A percentile compares a stretch with the other conserved stretches of the same genome.
Conservation (phyloP, 2,329 filamentous ascomycete species). For the Penicillium concentricum region DNA sequence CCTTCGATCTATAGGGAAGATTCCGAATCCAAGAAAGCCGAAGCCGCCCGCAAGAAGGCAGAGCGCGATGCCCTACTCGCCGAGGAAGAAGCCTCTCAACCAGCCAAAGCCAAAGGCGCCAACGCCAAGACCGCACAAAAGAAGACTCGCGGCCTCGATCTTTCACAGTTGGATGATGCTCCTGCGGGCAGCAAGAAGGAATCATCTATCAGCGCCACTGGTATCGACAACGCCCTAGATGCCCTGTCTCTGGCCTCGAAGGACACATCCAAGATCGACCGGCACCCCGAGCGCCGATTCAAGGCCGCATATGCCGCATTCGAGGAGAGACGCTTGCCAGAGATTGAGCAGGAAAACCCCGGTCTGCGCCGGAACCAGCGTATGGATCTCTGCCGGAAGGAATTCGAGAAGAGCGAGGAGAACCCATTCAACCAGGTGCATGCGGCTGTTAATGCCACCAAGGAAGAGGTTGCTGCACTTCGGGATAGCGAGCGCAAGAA, state of each 20-base stretch:
- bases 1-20: constrained; percentile 62
- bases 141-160: constrained; percentile 68
- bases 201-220: constrained; percentile 71
- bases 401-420: constrained; percentile 91
- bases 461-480: constrained; percentile 70
- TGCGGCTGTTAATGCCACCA: constrained; percentile 72
- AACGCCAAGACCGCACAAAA: constrained; percentile 53
- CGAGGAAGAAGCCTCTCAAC: constrained; percentile 73
- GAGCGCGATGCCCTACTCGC: constrained; percentile 80
- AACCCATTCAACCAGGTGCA: constrained; percentile 91
- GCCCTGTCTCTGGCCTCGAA: constrained; percentile 68
- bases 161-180: constrained; percentile 69
- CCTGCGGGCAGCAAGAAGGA: constrained; percentile 47
- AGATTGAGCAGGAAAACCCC: constrained; percentile 81
- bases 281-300: constrained; percentile 82
- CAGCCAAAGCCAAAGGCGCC: constrained; percentile 58
- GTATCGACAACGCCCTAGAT: constrained; percentile 92
- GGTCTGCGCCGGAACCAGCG: constrained; percentile 80
- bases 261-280: constrained; percentile 70
- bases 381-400: constrained; percentile 79
- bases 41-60: constrained; percentile 83
- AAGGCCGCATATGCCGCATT: constrained; percentile 81
- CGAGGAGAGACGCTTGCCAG: constrained; percentile 75
- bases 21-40: constrained; percentile 78
- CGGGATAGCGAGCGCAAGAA: constrained; percentile 66